Base-by-base conservation (phyloP, 306 rosid species). In the Corylus americana region DNA sequence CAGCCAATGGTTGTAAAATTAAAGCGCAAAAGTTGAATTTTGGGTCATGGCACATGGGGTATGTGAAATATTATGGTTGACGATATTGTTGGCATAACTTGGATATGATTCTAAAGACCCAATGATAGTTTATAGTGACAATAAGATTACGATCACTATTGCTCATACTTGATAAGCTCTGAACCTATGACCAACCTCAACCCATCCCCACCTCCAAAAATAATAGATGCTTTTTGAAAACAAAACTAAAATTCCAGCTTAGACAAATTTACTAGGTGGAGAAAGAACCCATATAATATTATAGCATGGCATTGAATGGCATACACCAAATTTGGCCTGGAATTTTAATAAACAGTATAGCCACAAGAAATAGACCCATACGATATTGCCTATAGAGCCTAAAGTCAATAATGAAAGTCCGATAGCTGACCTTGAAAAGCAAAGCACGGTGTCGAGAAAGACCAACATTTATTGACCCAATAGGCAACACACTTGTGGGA, bases 401-500 rank as follows among this genome's bases (percentile, higher is more conserved):
- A 72, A 29, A 72, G 55, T 83, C 14, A 29, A 70, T 1, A 71
- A 73, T 31, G 64, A 48, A 61, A 73, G 74, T 29, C 78, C 39
- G 20, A 81, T 70, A 67, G 61, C 87, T 77, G 76, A 95, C 99
- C 99, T 95, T 95, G 88, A 91, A 95, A 90, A 94, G 98, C 85
- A 94, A 88, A 62, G 98, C 98, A 20, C 98, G 98, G 49, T 95
- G 99, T 83, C 99, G 89, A 61, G 97, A 95, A 71, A 93, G 92
- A 86, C 99, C 99, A 89, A 95, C 75, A 77, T 93, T 88, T 70
- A 95, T 85, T 80, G 96, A 93, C 78, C 99, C 99, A 77, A 95
- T 87, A 59, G 98, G 99, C 80, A 92, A 84, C 74, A 95, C 89
- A 80, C 92, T 88, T 75, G 98, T 93, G 78, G 83, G 91, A 69